phyloP scores from a whole-genome alignment of 768 basidiomycete genomes.

The Mycena amicta region DNA sequence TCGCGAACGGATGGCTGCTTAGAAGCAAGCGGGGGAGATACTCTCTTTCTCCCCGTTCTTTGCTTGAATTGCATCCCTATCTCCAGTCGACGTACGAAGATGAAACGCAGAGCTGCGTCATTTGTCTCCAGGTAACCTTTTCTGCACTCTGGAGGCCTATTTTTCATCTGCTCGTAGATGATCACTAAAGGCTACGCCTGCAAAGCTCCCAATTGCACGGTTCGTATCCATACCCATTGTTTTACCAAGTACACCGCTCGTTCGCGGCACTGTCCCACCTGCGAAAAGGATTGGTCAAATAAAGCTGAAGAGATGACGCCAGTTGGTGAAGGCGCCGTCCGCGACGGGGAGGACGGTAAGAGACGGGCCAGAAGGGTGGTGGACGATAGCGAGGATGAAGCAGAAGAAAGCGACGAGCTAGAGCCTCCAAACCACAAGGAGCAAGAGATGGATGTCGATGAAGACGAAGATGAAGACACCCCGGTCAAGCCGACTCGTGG shows the following conservation, averaged over 20 bases:
- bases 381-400: constrained; percentile 46
- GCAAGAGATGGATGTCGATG: constrained; percentile 47
- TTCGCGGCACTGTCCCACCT: constrained; percentile 55
- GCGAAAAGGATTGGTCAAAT: constrained; percentile 60
- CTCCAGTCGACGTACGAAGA: constrained; percentile 74
- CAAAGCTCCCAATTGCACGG: constrained; percentile 60
- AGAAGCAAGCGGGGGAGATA: constrained; percentile 81
- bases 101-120: constrained; percentile 70
- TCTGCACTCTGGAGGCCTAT: neutral
- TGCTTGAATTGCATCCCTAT: constrained; percentile 75
- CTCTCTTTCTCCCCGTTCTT: constrained; percentile 71
- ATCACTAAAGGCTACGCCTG: constrained; percentile 73
- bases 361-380: constrained; percentile 36
- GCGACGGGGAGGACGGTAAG: constrained; percentile 57
- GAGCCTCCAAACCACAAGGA: constrained; percentile 42
- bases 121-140: constrained; percentile 69
- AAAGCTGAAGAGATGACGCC: constrained; percentile 50
- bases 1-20: constrained; percentile 78
- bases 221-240: constrained; percentile 66
- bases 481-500: constrained; percentile 23
- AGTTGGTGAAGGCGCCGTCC: constrained; percentile 71
- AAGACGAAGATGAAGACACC: constrained; percentile 31
- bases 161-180: constrained; percentile 42
- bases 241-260: constrained; percentile 53
- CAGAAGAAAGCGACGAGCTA: constrained; percentile 40